Evolutionary conservation across 192 early-diverging fungal genomes (phyloP).

Genomic region (Chytriomyces hyalinus): DNA sequence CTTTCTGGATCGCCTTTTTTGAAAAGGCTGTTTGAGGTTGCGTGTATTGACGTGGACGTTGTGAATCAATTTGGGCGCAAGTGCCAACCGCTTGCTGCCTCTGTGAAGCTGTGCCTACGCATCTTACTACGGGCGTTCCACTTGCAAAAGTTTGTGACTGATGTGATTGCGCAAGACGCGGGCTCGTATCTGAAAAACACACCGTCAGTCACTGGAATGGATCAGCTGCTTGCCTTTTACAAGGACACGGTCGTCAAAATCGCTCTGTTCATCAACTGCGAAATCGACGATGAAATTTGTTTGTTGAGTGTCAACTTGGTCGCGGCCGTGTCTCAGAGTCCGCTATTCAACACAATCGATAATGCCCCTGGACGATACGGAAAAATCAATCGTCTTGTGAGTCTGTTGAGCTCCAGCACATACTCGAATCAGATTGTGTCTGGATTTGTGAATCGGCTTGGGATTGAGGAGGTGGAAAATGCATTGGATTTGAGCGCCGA

Average conservation of each 20-base stretch:
- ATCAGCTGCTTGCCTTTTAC: constrained; percentile 78
- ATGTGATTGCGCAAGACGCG: constrained; percentile 60
- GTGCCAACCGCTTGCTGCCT: constrained; percentile 23
- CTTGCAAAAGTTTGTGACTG: constrained; percentile 77
- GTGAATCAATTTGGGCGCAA: constrained; percentile 54
- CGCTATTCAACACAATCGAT: constrained; percentile 65
- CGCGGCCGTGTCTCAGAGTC: constrained; percentile 71
- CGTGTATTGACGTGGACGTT: constrained; percentile 64
- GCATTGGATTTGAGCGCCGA: constrained; percentile 18
- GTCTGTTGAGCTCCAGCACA: constrained; percentile 65
- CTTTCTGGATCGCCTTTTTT: constrained; percentile 77
- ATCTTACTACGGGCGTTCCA: constrained; percentile 60
- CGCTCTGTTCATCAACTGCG: constrained; percentile 71
- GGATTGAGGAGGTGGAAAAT: constrained; percentile 63
- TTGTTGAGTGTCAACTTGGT: constrained; percentile 75
- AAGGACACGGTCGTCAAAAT: constrained; percentile 73
- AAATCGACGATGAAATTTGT: constrained; percentile 71
- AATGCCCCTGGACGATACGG: constrained; percentile 44
- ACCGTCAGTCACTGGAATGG: constrained; percentile 71
- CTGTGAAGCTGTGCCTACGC: constrained; percentile 44
- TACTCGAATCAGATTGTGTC: constrained; percentile 73
- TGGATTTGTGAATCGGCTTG: constrained; percentile 80
- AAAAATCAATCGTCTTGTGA: constrained; percentile 74
- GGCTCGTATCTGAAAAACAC: constrained; percentile 42
- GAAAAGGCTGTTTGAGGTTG: constrained; percentile 71